Evolutionary conservation across 371 early-diverging fungal species (phyloP).

Genomic region (Mortierella sp.): DNA sequence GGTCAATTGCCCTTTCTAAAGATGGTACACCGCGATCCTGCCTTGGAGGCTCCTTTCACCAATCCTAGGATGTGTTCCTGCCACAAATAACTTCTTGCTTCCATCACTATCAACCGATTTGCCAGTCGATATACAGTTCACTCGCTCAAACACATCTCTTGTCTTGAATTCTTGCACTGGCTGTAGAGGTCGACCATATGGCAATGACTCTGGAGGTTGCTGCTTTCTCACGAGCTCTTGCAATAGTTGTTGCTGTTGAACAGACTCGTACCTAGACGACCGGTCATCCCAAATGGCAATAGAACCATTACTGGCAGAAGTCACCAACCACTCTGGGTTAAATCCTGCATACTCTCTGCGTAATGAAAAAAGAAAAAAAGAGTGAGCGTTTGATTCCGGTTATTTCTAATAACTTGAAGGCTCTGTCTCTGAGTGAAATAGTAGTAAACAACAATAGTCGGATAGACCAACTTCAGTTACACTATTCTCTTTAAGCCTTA

Average conservation of each 20-base stretch:
- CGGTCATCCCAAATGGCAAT: constrained; percentile 50
- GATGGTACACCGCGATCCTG: constrained; percentile 36
- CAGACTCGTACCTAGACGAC: constrained; percentile 24
- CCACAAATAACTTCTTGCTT: constrained; percentile 26
- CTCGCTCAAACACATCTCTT: constrained; percentile 43
- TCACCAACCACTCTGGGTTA: constrained; percentile 33
- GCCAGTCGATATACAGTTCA: constrained; percentile 42
- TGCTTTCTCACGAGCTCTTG: constrained; percentile 3
- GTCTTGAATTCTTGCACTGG: constrained; percentile 37
- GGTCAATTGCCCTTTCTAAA: neutral
- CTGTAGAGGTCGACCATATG: constrained; percentile 26
- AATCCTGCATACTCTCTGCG: constrained; percentile 41
- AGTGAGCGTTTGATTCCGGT: neutral
- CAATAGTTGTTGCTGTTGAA: constrained; percentile 12
- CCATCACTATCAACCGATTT: neutral
- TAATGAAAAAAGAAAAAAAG: neutral
- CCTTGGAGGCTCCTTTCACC: constrained; percentile 43
- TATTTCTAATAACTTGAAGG: neutral
- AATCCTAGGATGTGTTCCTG: constrained; percentile 37
- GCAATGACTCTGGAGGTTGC: constrained; percentile 7
- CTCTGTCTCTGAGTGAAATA: too few species aligned
- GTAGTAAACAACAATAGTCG: neutral
- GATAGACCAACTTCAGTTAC: neutral
- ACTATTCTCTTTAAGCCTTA: constrained; percentile 10
- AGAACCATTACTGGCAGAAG: constrained; percentile 43